Percentiles rank a stretch among this genome's conserved stretches.
These are phyloP conservation scores for Colletotrichum sp. DNA, from an alignment of 2,329 filamentous ascomycete genomes.

Conservation along the genomic window DNA sequence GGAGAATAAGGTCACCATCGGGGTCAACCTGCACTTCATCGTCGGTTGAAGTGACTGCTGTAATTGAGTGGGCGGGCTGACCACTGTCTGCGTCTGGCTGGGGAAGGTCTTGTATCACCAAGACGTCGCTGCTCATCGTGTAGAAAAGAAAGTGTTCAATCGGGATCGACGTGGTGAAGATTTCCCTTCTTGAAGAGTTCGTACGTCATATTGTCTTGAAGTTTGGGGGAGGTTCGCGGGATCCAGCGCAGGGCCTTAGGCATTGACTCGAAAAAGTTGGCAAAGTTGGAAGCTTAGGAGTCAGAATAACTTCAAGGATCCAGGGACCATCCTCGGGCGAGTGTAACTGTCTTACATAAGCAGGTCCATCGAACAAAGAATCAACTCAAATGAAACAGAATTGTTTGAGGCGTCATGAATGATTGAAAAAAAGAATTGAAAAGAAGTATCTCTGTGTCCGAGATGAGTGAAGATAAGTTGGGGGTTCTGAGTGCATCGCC, in stretches of 20 bases:
- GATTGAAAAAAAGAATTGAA: background rate
- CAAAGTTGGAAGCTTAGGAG: constrained; percentile 2
- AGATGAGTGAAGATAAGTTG: fast-evolving
- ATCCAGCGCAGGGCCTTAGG: background rate
- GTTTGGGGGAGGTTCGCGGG: background rate
- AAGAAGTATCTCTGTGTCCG: background rate
- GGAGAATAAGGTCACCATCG: background rate
- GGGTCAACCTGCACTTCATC: background rate
- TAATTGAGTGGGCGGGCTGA: background rate
- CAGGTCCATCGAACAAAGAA: fast-evolving
- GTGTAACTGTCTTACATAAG: background rate
- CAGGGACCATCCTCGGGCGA: background rate
- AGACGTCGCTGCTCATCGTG: background rate
- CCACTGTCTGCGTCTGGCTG: background rate
- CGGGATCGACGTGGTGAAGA: background rate
- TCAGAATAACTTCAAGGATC: background rate
- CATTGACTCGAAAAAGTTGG: background rate
- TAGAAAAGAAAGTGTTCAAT: background rate
- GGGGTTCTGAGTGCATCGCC: fast-evolving
- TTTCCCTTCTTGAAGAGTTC: background rate
- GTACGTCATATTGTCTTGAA: background rate
- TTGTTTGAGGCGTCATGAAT: background rate
- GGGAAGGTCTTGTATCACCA: too few species aligned
- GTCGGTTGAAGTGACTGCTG: background rate
- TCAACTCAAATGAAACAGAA: background rate